A percentile compares a stretch with the other conserved stretches of the same genome.
Conservation (phyloP, 2,329 filamentous ascomycete genomes). For the Fusarium sp. region DNA sequence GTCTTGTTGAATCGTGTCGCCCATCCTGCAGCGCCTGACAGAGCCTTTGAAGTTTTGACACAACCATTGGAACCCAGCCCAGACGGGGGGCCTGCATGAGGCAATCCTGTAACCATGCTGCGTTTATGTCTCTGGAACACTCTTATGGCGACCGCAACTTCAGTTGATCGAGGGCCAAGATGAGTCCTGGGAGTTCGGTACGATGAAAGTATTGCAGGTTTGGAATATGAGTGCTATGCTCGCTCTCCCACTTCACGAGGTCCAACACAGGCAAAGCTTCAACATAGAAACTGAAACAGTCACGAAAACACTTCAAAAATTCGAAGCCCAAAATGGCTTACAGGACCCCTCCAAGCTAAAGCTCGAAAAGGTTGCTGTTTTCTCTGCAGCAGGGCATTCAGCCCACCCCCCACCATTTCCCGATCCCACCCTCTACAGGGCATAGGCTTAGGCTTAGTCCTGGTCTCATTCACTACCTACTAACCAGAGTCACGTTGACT, state of each 20-base stretch:
- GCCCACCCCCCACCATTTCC: constrained; percentile 32
- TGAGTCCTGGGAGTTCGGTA: background rate
- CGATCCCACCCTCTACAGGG: constrained; percentile 31
- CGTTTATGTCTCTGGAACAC: background rate
- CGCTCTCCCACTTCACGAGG: background rate
- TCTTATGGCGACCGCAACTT: background rate
- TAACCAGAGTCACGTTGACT: background rate
- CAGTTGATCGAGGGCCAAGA: background rate
- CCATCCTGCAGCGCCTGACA: background rate
- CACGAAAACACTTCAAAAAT: constrained; percentile 1
- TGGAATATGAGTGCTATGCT: background rate
- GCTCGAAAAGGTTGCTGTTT: constrained; percentile 18
- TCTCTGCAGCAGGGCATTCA: background rate
- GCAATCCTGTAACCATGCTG: background rate
- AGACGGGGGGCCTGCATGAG: constrained; percentile 3
- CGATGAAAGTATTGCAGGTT: background rate
- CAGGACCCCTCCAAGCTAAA: constrained; percentile 24
- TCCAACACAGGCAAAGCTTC: background rate
- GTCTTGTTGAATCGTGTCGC: background rate
- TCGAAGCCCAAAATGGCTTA: constrained; percentile 8
- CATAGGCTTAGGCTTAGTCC: background rate
- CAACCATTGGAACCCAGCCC: background rate
- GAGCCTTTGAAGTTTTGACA: background rate
- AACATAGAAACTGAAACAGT: background rate
- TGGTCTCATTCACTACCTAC: background rate